Conservation (phyloP, 129 eudicot genomes). For the Tagetes patula region DNA sequence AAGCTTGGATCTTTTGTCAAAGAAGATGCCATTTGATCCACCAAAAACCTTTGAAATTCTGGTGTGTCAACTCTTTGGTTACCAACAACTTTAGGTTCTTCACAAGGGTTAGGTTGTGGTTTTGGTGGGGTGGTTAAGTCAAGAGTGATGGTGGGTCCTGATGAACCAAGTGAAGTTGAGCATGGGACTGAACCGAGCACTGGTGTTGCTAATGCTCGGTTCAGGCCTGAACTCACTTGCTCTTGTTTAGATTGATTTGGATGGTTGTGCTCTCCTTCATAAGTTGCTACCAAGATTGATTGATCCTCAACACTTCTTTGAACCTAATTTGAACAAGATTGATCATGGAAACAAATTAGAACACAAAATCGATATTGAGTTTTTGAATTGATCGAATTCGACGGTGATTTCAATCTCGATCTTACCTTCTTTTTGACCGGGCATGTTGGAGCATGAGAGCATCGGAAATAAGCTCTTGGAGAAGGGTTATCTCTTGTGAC, state of each 20-base stretch:
- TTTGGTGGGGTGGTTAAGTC: conserved; percentile 58
- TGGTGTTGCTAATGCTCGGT: conserved; percentile 32
- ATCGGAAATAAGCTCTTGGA: conserved; percentile 98
- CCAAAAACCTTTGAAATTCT: conserved; percentile 66
- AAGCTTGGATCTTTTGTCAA: conserved; percentile 88
- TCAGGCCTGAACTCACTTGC: conserved; percentile 39
- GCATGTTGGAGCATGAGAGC: conserved; percentile 96
- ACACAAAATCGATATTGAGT: conserved; percentile 1
- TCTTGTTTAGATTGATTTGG: conserved; percentile 54
- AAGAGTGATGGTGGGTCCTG: conserved; percentile 55
- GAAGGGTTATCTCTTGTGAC: conserved; percentile 98
- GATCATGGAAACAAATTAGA: conserved; percentile 12
- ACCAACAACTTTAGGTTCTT: neutral
- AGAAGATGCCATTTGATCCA: conserved; percentile 88
- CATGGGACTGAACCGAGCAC: conserved; percentile 50
- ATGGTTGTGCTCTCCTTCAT: conserved; percentile 96
- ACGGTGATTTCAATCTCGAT: neutral
- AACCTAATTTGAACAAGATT: conserved; percentile 43
- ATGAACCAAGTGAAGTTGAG: conserved; percentile 44
- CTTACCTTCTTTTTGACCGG: conserved; percentile 96
- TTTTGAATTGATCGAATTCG: neutral
- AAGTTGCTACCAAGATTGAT: conserved; percentile 82
- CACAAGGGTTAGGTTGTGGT: conserved; percentile 35
- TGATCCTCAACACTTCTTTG: conserved; percentile 94
- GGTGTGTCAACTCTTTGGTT: conserved; percentile 45